A percentile compares a stretch with the other conserved stretches of the same genome.
phyloP scores from a whole-genome alignment of 495 filamentous ascomycete genomes.

The Talaromyces thailandensis region DNA sequence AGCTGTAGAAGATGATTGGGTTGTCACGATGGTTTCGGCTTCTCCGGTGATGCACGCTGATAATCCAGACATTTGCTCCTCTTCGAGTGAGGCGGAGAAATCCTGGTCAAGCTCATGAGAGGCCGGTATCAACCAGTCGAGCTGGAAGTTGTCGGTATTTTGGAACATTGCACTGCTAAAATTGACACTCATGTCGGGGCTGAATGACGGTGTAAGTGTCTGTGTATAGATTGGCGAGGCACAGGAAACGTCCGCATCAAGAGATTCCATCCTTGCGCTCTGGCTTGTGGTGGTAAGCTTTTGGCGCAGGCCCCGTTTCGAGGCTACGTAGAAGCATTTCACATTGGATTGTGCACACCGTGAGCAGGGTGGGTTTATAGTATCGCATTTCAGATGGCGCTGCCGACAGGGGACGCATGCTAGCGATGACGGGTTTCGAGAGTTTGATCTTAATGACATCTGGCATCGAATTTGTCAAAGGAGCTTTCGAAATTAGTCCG shows the following conservation, averaged over 20 bases:
- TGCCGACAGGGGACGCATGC: constrained; percentile 9
- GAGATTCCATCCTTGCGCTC: not conserved
- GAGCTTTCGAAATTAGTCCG: not conserved
- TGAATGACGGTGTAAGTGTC: not conserved
- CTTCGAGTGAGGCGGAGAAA: not conserved
- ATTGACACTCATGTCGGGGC: not conserved
- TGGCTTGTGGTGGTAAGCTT: constrained; percentile 1
- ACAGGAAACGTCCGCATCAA: not conserved
- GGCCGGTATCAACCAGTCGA: not conserved
- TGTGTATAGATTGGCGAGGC: not conserved
- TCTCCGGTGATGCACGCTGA: not conserved
- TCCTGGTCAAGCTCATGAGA: not conserved
- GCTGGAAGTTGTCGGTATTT: not conserved
- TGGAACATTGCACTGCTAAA: not conserved
- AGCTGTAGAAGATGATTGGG: not conserved
- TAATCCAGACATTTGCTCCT: not conserved
- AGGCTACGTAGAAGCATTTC: not conserved
- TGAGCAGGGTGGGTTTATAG: not conserved
- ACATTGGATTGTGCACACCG: not conserved
- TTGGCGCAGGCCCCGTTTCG: not conserved
- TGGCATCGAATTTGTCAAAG: not conserved
- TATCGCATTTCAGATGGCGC: constrained; percentile 11
- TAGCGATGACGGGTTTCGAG: constrained; percentile 2
- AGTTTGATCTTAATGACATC: not conserved
- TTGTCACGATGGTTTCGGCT: not conserved